Percentiles rank a stretch among this genome's conserved stretches.
Conservation (phyloP, 2,329 filamentous ascomycete species). For the Neoascochyta sp. region DNA sequence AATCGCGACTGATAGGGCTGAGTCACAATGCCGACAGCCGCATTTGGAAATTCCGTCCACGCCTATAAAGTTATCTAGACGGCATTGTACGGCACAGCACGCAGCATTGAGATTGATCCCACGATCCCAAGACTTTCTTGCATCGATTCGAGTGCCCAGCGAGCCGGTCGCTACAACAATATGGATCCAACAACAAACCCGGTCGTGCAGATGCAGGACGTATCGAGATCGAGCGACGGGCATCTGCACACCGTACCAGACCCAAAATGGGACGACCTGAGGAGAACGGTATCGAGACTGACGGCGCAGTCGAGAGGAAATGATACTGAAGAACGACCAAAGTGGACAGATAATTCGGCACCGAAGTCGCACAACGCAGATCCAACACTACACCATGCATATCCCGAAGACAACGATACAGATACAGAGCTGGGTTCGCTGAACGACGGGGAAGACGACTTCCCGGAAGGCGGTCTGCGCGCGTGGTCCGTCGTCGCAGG, state of each 20-base stretch:
- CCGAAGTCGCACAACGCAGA: constrained; percentile 2
- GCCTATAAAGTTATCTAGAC: too few species aligned
- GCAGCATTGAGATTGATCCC: too few species aligned
- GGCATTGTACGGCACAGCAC: too few species aligned
- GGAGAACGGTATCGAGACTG: constrained; percentile 17
- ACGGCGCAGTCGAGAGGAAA: constrained; percentile 16
- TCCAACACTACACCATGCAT: background rate
- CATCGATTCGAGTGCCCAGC: too few species aligned
- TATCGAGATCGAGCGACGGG: constrained; percentile 9
- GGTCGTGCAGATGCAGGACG: constrained; percentile 21
- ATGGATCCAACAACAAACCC: constrained; percentile 32
- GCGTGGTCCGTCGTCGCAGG: constrained; percentile 42
- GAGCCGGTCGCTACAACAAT: too few species aligned
- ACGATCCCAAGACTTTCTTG: too few species aligned
- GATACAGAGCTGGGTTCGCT: constrained; percentile 8
- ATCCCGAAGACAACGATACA: constrained; percentile 7
- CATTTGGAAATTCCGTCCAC: too few species aligned
- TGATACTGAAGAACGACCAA: constrained; percentile 8
- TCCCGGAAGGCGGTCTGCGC: constrained; percentile 39
- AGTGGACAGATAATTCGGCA: constrained; percentile 7
- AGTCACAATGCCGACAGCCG: too few species aligned
- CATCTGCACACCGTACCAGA: constrained; percentile 11
- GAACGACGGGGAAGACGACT: constrained; percentile 26
- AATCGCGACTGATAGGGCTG: too few species aligned
- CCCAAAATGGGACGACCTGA: constrained; percentile 17